Conservation (phyloP, 108 stramenopile genomes). For the Epipyxis sp. region DNA sequence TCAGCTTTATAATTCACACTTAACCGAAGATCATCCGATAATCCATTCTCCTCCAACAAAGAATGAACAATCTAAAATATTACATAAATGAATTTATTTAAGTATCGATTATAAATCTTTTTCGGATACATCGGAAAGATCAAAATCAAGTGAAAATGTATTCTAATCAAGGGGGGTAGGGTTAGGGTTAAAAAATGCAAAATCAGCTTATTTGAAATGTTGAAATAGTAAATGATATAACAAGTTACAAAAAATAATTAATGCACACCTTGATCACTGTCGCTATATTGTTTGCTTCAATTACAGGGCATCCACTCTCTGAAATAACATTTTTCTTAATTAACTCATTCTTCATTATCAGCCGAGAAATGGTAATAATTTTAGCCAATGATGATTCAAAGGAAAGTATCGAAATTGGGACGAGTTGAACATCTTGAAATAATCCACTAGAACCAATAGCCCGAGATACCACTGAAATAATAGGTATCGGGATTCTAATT, state of each 20-base stretch:
- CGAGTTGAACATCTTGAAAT: neutral
- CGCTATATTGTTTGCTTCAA: neutral
- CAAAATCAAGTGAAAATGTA: no score
- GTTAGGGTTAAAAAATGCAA: no score
- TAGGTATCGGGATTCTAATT: neutral
- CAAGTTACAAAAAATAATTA: no score
- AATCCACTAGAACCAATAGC: neutral
- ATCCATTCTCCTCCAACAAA: no score
- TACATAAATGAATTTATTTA: no score
- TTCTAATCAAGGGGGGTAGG: no score
- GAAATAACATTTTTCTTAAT: neutral
- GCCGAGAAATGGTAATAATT: neutral
- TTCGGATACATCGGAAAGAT: no score
- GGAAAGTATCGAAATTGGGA: neutral
- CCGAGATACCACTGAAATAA: neutral
- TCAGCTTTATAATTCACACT: no score
- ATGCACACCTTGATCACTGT: neutral
- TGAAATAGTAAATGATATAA: no score
- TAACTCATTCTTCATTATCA: neutral
- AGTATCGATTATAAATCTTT: no score
- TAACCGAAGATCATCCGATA: no score
- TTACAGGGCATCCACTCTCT: neutral
- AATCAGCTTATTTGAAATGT: neutral
- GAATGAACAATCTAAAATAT: no score
- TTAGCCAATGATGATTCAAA: neutral